Conservation (phyloP, 2,329 filamentous ascomycete species). For the Myriangium duriaei region DNA sequence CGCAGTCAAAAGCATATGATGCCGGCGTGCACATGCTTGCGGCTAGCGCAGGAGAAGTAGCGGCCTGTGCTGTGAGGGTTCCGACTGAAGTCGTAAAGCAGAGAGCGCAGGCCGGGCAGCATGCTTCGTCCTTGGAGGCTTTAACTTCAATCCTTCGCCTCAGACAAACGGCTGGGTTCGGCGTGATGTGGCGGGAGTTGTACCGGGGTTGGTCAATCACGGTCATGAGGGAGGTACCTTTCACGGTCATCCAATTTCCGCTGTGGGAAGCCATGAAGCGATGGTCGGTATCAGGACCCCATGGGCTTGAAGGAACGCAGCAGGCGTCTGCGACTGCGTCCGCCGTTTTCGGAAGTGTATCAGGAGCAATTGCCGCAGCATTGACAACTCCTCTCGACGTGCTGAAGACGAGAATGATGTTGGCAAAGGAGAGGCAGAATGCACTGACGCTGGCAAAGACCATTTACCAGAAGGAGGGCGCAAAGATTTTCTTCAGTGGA, state of each 20-base stretch:
- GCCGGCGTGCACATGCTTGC: slow-evolving; percentile 61
- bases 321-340: slow-evolving; percentile 62
- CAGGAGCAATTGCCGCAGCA: slow-evolving; percentile 75
- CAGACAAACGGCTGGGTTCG: slow-evolving; percentile 27
- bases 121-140: slow-evolving; percentile 55
- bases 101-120: slow-evolving; percentile 77
- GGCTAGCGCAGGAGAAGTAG: slow-evolving; percentile 75
- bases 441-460: slow-evolving; percentile 47
- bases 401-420: slow-evolving; percentile 92
- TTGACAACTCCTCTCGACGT: slow-evolving; percentile 91
- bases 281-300: slow-evolving; percentile 41
- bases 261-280: slow-evolving; percentile 89
- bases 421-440: slow-evolving; percentile 56
- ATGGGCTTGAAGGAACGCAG: slow-evolving; percentile 13
- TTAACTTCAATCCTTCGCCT: slow-evolving; percentile 52
- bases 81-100: slow-evolving; percentile 97
- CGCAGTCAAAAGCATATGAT: slow-evolving; percentile 14
- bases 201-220: slow-evolving; percentile 91
- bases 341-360: slow-evolving; percentile 69
- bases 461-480: slow-evolving; percentile 53
- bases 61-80: slow-evolving; percentile 82
- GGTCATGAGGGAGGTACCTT: slow-evolving; percentile 89
- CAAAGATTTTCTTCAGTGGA: slow-evolving; percentile 60
- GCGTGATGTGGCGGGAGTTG: slow-evolving; percentile 63
- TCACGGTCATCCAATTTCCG: slow-evolving; percentile 94